phyloP scores from a whole-genome alignment of 2,329 filamentous ascomycete genomes.

The Harringtonia aguacate region DNA sequence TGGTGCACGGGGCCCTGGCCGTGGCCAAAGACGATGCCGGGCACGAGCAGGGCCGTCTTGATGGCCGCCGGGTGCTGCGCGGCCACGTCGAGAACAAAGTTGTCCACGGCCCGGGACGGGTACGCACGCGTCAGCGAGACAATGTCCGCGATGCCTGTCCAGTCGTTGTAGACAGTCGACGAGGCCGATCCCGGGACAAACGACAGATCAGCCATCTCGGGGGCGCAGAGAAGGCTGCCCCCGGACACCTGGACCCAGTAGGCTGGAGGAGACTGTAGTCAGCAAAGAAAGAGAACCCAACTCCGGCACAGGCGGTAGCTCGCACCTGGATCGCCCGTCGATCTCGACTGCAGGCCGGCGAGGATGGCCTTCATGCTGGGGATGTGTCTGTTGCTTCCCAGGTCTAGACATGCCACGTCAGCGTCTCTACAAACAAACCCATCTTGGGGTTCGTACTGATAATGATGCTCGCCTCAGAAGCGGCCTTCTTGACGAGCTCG shows the following conservation, averaged over 20 bases:
- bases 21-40: background rate
- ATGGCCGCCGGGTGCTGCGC: background rate
- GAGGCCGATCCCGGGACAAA: background rate
- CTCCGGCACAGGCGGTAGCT: too few species aligned
- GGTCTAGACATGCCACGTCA: background rate
- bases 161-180: background rate
- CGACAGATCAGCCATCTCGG: background rate
- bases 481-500: background rate
- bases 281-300: background rate
- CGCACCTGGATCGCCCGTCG: background rate
- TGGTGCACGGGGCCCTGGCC: background rate
- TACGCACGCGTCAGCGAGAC: background rate
- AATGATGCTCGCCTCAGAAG: background rate
- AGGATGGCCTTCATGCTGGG: background rate
- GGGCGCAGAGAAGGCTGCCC: background rate
- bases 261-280: background rate
- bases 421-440: background rate
- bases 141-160: background rate
- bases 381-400: background rate
- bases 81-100: constrained; percentile 1
- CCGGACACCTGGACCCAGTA: constrained; percentile 2
- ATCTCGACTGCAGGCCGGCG: background rate
- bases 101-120: background rate
- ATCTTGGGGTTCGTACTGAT: background rate
- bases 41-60: background rate